A percentile compares a stretch with the other conserved stretches of the same genome.
phyloP scores from a whole-genome alignment of 73 alveolate species.

The Uronychia setigera region DNA sequence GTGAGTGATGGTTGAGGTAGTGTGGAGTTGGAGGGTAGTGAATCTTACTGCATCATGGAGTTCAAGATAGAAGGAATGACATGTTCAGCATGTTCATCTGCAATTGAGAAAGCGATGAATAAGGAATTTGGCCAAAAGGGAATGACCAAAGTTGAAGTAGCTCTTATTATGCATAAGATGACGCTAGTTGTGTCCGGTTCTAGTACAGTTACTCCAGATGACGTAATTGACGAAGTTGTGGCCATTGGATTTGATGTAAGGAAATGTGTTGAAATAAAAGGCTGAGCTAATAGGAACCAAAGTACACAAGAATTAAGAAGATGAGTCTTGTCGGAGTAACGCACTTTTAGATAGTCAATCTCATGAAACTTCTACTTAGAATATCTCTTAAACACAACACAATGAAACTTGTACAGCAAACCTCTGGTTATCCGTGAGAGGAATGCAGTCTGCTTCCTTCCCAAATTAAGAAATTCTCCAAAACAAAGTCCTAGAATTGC shows the following conservation, averaged over 20 bases:
- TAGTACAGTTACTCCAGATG: constrained; percentile 15
- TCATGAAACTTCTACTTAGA: no score
- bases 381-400: no score
- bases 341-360: no score
- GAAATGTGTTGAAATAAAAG: constrained; percentile 2
- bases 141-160: constrained; percentile 14
- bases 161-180: constrained; percentile 51
- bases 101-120: constrained; percentile 44
- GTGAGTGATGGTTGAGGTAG: constrained; percentile 18
- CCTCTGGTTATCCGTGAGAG: no score
- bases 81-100: constrained; percentile 45
- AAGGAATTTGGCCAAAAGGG: constrained; percentile 35
- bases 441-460: no score
- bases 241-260: constrained; percentile 4
- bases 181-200: constrained; percentile 8
- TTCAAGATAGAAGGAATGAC: constrained; percentile 59
- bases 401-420: no score
- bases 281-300: neutral
- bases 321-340: no score
- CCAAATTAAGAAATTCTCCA: no score
- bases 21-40: constrained; percentile 4
- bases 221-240: constrained; percentile 32
- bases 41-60: constrained; percentile 6
- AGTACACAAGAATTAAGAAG: neutral
- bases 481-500: no score